Base-by-base conservation (phyloP, 2,329 filamentous ascomycete species). In the Gliomastix tumulicola region DNA sequence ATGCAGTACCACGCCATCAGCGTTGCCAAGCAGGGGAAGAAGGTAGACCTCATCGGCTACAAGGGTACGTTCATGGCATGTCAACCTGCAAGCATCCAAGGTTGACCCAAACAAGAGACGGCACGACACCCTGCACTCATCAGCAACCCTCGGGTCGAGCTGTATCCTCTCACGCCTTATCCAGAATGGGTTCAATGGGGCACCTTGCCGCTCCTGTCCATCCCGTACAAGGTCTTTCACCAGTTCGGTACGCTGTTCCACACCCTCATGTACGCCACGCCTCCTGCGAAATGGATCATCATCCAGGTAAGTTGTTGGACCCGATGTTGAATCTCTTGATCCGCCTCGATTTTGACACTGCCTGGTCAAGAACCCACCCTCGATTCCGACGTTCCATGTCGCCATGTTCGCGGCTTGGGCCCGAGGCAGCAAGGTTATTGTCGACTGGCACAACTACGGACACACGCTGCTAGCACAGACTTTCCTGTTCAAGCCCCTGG, bases 361-460 rank as follows among this genome's bases (percentile, higher is more conserved):
- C 45, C 33, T 35, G 44, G 21, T 45, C 6, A 60, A 96, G 72
- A 98, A 97, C 49, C 92, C 92, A 7, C 92, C 92, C 1, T 92
- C 90, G 0, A 95, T 97, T 41, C 92, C 92, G 1, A 94, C 88
- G 1, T 75, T 98, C 17, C 76, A 82, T 35, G 68, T 96, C 25
- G 84, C 87, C 13, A 69, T 81, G 17, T 43, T 89, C 4, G 70
- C 87, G 33, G 86, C 85, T 50, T 75, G 80, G 47, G 58, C 94
- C 35, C 82, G 92, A 34, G 82, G 86, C 48, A 94, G 86, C 27
- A 76, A 77, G 39, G 73, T 98, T 5, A 71, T 97, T 42, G 84
- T 97, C 38, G 92, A 98, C 66, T 98, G 92, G 92, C 92, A 98
- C 67, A 98, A 98, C 62, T 97, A 96, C 60, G 92, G 90, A 48